Evolutionary conservation across 805 yeast genomes (phyloP).

Genomic region (Zygosaccharomyces rouxii): DNA sequence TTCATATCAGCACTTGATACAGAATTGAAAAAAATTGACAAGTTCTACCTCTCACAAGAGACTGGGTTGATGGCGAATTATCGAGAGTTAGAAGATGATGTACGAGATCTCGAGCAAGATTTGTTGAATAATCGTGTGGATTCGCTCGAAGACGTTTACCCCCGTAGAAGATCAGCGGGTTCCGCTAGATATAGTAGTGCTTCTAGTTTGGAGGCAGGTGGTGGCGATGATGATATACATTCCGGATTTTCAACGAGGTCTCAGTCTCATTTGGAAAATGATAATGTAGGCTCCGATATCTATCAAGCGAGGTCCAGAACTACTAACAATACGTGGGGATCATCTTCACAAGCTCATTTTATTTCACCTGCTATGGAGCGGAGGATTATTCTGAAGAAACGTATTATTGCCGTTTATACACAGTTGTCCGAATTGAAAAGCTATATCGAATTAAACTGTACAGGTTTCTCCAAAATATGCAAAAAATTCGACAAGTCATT

Average conservation of each 20-base stretch:
- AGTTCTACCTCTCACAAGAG: slow-evolving; percentile 68
- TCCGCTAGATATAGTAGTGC: slow-evolving; percentile 15
- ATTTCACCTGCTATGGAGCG: slow-evolving; percentile 27
- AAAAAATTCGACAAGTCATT: slow-evolving; percentile 89
- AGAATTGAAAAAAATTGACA: slow-evolving; percentile 72
- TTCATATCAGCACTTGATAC: slow-evolving; percentile 70
- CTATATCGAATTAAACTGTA: slow-evolving; percentile 73
- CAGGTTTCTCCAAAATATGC: slow-evolving; percentile 85
- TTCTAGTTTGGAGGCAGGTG: slow-evolving; percentile 6
- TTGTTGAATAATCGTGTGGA: slow-evolving; percentile 18
- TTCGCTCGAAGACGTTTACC: slow-evolving; percentile 17
- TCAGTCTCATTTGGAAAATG: slow-evolving; percentile 8
- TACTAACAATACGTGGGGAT: slow-evolving; percentile 11
- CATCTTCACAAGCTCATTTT: slow-evolving; percentile 7
- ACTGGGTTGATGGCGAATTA: slow-evolving; percentile 37
- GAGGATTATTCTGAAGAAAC: slow-evolving; percentile 59
- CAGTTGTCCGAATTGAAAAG: slow-evolving; percentile 77
- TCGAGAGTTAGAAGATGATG: slow-evolving; percentile 55
- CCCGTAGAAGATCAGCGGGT: slow-evolving; percentile 13
- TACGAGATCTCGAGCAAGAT: slow-evolving; percentile 51
- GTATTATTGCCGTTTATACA: slow-evolving; percentile 64
- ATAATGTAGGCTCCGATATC: slow-evolving; percentile 6
- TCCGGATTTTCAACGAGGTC: slow-evolving; percentile 1
- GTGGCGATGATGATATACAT: slow-evolving; percentile 6
- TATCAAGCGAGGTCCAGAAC: slow-evolving; percentile 14